Percentiles rank a stretch among this genome's conserved stretches.
Conservation (phyloP, 2,329 filamentous ascomycete species). For the Lizonia empirigonia region DNA sequence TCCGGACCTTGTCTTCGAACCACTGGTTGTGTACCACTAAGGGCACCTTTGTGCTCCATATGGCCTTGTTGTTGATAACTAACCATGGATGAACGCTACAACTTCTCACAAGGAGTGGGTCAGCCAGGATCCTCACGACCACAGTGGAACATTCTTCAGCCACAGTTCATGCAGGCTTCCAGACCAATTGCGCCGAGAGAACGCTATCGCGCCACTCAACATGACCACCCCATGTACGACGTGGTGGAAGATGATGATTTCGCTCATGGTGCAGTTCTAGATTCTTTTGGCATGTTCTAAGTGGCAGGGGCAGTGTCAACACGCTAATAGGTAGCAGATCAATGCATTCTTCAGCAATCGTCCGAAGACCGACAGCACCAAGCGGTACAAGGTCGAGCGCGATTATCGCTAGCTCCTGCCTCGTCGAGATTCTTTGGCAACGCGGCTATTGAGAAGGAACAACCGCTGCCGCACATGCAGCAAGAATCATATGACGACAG, state of each 20-base stretch:
- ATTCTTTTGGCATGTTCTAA: conserved; percentile 55
- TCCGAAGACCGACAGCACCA: conserved; percentile 43
- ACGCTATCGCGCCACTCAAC: conserved; percentile 31
- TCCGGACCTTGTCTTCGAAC: neutral
- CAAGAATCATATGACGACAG: neutral
- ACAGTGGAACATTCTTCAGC: conserved; percentile 22
- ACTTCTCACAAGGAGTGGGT: neutral
- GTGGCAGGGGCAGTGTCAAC: too few relatives aligned
- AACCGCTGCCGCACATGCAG: neutral
- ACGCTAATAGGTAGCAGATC: conserved; percentile 38
- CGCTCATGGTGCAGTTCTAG: conserved; percentile 38
- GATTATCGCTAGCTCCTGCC: conserved; percentile 46
- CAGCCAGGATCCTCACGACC: neutral
- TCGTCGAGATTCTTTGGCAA: neutral
- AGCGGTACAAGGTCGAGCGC: conserved; percentile 41
- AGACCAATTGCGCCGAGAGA: conserved; percentile 24
- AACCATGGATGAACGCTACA: conserved; percentile 1
- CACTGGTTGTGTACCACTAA: neutral
- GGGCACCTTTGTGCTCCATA: neutral
- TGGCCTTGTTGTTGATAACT: neutral
- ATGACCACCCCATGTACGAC: conserved; percentile 26
- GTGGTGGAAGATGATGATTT: conserved; percentile 35
- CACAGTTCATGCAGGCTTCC: conserved; percentile 19
- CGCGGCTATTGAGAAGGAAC: neutral
- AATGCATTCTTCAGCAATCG: conserved; percentile 40